Evolutionary conservation across 768 basidiomycete genomes (phyloP).

Genomic region (Auricularia sp.): DNA sequence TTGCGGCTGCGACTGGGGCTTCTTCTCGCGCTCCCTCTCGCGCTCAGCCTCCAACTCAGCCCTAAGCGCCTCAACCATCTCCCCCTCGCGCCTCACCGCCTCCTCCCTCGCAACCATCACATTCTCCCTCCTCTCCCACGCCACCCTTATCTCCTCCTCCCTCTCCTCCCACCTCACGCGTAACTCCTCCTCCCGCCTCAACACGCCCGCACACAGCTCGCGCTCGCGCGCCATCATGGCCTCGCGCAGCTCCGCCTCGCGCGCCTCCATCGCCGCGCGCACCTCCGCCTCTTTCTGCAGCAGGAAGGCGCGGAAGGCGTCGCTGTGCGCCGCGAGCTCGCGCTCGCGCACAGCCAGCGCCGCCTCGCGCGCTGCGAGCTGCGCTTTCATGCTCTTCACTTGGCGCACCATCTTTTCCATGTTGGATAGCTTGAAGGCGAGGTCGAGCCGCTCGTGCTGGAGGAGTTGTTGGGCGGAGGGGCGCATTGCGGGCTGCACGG

Average conservation of each 20-base stretch:
- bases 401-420: background rate
- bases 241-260: conserved; percentile 60
- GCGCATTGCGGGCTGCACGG: conserved; percentile 66
- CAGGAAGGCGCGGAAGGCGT: conserved; percentile 34
- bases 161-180: conserved; percentile 20
- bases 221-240: conserved; percentile 34
- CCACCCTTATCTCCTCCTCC: conserved; percentile 58
- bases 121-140: conserved; percentile 45
- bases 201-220: conserved; percentile 2
- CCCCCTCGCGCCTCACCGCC: conserved; percentile 27
- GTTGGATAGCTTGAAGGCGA: conserved; percentile 45
- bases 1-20: conserved; percentile 8
- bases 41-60: conserved; percentile 25
- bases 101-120: conserved; percentile 36
- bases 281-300: conserved; percentile 29
- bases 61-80: conserved; percentile 31
- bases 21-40: conserved; percentile 19
- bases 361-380: background rate
- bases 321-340: conserved; percentile 35
- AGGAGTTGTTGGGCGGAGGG: conserved; percentile 74
- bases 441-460: conserved; percentile 65
- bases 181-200: conserved; percentile 3
- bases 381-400: background rate
- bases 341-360: conserved; percentile 37
- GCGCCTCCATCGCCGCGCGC: conserved; percentile 46